Base-by-base conservation (phyloP, 805 yeast genomes). In the Zygosaccharomyces pseudorouxii region DNA sequence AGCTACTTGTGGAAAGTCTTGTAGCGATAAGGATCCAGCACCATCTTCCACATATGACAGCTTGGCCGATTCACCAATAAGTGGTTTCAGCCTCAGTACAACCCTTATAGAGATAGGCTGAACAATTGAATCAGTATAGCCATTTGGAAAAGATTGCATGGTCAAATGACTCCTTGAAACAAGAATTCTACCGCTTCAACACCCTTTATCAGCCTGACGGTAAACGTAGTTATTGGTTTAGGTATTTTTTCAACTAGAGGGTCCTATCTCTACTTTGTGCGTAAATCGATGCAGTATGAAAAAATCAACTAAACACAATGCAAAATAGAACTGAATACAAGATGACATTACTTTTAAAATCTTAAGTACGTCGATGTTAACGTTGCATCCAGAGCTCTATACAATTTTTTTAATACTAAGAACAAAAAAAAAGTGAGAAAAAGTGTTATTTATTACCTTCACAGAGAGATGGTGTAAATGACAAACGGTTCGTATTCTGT, bases 401-500 rank as follows among this genome's bases (percentile, higher is more conserved):
- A 40, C 19, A 51, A 30, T 9, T 29, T 9, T 3, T 25, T 22
- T n/a, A n/a, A 22, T 6, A 10, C 28, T 8, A 25, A 25, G 28
- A 25, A 25, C 28, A 25, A 25, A 25, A 25, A 8, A 25, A 25
- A 25, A 25, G 10, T 22, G 6, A 22, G 6, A 22, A 5, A 22
- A 22, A 22, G 23, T 4, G 23, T 7, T 16, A 39, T 28, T 39
- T 46, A 48, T 16, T 16, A 14, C 10, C 25, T 47, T 50, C 48
- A 51, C 51, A 51, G 40, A 46, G 45, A 47, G 37, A 51, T 43
- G 42, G 48, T 48, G 67, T 88, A 92, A 57, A 93, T 70, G 46
- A 92, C 99, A 71, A 93, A 93, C 45, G 98, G 98, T 71, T 92
- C 96, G 67, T 92, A 92, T 50, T 92, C 97, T 25, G 92, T 81